Conservation (phyloP, 192 early-diverging fungal genomes). For the Coemansia sp. region DNA sequence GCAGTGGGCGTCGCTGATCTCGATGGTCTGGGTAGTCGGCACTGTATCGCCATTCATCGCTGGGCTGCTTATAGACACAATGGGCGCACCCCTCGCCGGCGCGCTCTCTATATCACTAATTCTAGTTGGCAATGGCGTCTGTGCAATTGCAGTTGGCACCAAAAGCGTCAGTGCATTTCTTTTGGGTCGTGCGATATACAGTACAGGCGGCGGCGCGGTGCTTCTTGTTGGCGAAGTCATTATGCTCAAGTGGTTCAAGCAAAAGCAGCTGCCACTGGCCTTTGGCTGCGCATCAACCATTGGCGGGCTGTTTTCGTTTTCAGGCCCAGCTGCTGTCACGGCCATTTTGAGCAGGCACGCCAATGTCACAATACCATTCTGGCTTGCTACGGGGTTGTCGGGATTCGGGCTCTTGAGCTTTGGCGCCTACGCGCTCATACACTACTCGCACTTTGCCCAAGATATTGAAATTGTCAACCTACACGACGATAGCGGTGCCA, state of each 20-base stretch:
- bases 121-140: slow-evolving; percentile 40
- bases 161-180: slow-evolving; percentile 36
- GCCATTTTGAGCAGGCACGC: slow-evolving; percentile 35
- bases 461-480: slow-evolving; percentile 15
- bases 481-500: too few relatives aligned
- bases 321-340: slow-evolving; percentile 39
- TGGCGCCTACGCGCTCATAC: slow-evolving; percentile 51
- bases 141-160: slow-evolving; percentile 36
- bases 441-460: slow-evolving; percentile 46
- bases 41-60: slow-evolving; percentile 51
- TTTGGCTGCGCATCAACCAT: slow-evolving; percentile 47
- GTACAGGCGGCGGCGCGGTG: slow-evolving; percentile 48
- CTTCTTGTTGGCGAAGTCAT: slow-evolving; percentile 54
- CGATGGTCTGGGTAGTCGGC: slow-evolving; percentile 53
- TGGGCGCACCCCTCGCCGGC: slow-evolving; percentile 50
- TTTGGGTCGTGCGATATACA: slow-evolving; percentile 50
- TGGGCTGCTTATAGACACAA: slow-evolving; percentile 54
- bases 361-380: slow-evolving; percentile 45
- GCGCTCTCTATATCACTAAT: slow-evolving; percentile 39
- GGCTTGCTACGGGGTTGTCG: slow-evolving; percentile 56
- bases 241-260: slow-evolving; percentile 55
- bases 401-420: slow-evolving; percentile 52
- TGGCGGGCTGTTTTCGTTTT: slow-evolving; percentile 44
- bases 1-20: slow-evolving; percentile 51
- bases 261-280: slow-evolving; percentile 40